Percentiles rank a stretch among this genome's conserved stretches.
Evolutionary conservation across 768 basidiomycete species (phyloP).

Genomic region (Hygrocybe punicea): DNA sequence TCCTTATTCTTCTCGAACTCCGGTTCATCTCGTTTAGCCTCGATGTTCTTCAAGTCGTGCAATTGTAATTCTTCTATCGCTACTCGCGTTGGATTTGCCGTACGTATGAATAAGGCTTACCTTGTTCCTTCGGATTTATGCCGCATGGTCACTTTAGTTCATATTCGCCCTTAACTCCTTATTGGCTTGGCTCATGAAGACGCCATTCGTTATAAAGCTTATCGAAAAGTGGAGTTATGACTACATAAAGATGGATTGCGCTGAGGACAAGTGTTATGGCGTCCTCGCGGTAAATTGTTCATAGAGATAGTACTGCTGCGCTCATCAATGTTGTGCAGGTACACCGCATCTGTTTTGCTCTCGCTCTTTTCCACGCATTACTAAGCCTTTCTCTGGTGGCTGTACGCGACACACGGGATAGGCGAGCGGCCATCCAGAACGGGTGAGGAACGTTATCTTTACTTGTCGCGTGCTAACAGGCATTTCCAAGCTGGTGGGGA

Average conservation of each 20-base stretch:
- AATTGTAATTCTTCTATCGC: constrained; percentile 99
- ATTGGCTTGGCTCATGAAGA: constrained; percentile 95
- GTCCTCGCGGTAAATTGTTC: constrained; percentile 75
- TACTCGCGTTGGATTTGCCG: constrained; percentile 92
- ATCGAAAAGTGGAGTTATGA: constrained; percentile 93
- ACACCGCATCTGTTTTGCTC: constrained; percentile 94
- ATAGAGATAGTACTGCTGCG: background rate
- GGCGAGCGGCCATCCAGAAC: constrained; percentile 94
- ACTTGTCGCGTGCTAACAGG: background rate
- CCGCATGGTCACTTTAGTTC: constrained; percentile 47
- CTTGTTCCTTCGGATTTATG: background rate
- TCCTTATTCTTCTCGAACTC: constrained; percentile 3
- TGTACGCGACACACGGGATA: constrained; percentile 85
- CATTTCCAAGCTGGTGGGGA: constrained; percentile 85
- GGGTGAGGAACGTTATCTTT: constrained; percentile 53
- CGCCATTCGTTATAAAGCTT: constrained; percentile 77
- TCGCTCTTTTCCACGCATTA: constrained; percentile 83
- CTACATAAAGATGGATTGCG: constrained; percentile 98
- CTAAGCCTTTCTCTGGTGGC: constrained; percentile 78
- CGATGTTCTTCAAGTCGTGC: constrained; percentile 97
- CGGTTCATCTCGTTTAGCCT: constrained; percentile 49
- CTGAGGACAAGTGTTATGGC: constrained; percentile 90
- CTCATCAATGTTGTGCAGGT: constrained; percentile 45
- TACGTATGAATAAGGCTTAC: constrained; percentile 35
- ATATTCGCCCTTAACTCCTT: constrained; percentile 96